Evolutionary conservation across 1,284 basidiomycete species (phyloP), one percentile per base, ranked within the genome.

Genomic region (Phlebopus sp.): DNA sequence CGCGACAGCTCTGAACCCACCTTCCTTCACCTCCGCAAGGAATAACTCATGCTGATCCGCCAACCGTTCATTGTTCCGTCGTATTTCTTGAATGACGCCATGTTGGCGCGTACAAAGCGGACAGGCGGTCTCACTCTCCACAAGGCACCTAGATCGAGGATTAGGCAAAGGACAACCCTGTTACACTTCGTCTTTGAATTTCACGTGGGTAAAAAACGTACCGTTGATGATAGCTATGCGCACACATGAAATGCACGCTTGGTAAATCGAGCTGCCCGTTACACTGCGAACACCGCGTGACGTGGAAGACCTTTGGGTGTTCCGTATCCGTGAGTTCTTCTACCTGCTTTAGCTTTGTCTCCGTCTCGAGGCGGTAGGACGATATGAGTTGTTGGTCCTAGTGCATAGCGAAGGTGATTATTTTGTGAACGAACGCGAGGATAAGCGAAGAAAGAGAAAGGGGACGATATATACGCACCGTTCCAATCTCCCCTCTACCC

Each of bases 221-320:
- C 89, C 92, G 75, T 66, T 96, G 92, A 64, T 99, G 97, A 71
- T 92, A 99, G 53, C 89, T 93, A 67, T 99, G 96, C 61, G 90
- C 87, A 70, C 95, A 99, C 95, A 98, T 97, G 62, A 98, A 99
- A 68, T 99, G 95, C 4, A 98, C 79, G 50, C 83, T 89, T 0
- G 96, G 96, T 15, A 97, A 77, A 64, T 97, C 94, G 50, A 98
- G 80, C 59, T 90, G 89, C 0, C 86, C 90, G 14, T 84, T 79
- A 65, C 97, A 98, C 4, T 84, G 78, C 13, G 91, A 85, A 66
- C 96, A 99, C 34, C 91, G 78, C 4, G 92, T 94, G 56, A 95
- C 90, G 60, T 97, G 94, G 75, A 98, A 97, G 15, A 97, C 88
- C 13, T 84, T 80, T 0, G 94, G 90, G 44, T 84, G 79, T 13